Conservation (phyloP, 371 early-diverging fungal genomes). For the Batkoa obscura region DNA sequence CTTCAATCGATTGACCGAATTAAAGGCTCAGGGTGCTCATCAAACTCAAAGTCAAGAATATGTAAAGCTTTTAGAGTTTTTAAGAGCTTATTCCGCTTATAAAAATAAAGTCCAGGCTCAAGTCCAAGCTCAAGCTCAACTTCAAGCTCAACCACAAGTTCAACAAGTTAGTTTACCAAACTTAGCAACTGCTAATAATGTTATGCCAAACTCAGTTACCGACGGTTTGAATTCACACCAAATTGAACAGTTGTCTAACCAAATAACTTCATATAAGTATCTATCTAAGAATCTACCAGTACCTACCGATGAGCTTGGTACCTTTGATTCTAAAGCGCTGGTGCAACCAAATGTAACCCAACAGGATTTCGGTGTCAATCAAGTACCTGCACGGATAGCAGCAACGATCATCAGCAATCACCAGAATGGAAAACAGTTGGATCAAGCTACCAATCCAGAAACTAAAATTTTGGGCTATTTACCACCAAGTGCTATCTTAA, state of each 20-base stretch:
- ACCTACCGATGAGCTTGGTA: not conserved
- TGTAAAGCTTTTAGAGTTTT: not conserved
- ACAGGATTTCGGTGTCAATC: not conserved
- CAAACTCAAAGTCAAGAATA: not conserved
- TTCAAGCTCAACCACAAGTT: too few species aligned
- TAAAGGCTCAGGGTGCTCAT: not conserved
- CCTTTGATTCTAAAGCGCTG: too few species aligned
- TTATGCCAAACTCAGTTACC: not conserved
- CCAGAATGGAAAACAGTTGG: not conserved
- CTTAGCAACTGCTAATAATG: not conserved
- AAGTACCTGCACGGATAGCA: not conserved
- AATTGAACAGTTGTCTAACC: not conserved
- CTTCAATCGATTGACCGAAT: not conserved
- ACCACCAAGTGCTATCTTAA: conserved; percentile 29
- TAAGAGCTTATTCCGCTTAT: not conserved
- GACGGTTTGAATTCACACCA: not conserved
- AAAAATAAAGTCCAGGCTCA: not conserved
- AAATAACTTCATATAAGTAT: conserved; percentile 1
- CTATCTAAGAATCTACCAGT: conserved; percentile 2
- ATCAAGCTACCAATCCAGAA: not conserved
- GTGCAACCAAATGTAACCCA: not conserved
- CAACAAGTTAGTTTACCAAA: not conserved
- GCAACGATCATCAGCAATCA: not conserved
- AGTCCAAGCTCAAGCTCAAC: too few species aligned
- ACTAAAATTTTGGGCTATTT: conserved; percentile 3